Conservation (phyloP, 352 stramenopile genomes). For the Globisporangium middletonii region DNA sequence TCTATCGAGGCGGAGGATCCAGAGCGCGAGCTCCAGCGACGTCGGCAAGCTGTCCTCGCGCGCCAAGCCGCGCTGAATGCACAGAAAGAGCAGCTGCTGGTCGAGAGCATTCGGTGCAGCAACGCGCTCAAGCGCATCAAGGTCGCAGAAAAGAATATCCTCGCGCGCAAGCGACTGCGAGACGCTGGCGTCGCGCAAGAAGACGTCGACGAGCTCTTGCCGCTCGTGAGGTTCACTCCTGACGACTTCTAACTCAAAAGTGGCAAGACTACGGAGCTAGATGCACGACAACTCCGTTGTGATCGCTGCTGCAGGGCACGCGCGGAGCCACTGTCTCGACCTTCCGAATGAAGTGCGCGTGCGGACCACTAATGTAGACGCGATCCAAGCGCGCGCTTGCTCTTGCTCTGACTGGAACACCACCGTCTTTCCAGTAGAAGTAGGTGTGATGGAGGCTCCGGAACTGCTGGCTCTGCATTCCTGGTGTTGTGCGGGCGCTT, state of each 20-base stretch:
- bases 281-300: too few relatives aligned
- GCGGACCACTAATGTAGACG: too few relatives aligned
- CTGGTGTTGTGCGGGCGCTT: too few relatives aligned
- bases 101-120: conserved; percentile 10
- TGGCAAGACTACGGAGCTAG: not conserved
- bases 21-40: not conserved
- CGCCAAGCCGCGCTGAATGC: not conserved
- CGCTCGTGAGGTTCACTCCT: conserved; percentile 2
- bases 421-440: too few relatives aligned
- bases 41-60: not conserved
- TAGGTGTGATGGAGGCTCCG: too few relatives aligned
- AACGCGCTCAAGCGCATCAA: conserved; percentile 17
- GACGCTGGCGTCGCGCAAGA: conserved; percentile 22
- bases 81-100: conserved; percentile 7
- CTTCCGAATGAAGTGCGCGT: too few relatives aligned
- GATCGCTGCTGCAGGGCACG: too few relatives aligned
- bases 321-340: too few relatives aligned
- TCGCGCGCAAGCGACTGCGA: conserved; percentile 35
- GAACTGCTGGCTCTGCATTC: too few relatives aligned
- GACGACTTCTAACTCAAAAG: not conserved
- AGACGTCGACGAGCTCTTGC: conserved; percentile 13
- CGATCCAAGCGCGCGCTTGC: too few relatives aligned
- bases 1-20: too few relatives aligned
- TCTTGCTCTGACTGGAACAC: too few relatives aligned
- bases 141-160: conserved; percentile 13